Conservation (phyloP, 2,329 filamentous ascomycete genomes). For the Cordyceps tenuipes region DNA sequence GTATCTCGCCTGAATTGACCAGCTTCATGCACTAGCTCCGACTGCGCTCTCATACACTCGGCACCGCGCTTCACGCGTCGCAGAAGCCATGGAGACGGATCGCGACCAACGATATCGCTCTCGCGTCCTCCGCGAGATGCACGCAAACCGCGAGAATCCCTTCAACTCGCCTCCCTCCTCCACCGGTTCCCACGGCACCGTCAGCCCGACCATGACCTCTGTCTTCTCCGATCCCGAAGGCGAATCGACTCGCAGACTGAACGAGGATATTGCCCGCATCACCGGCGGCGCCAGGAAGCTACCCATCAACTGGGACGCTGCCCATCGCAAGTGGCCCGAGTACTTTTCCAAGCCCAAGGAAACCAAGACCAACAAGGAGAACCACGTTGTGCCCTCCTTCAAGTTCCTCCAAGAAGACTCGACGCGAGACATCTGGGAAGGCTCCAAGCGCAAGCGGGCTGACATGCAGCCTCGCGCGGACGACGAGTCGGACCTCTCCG, state of each 20-base stretch:
- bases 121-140: constrained; percentile 44
- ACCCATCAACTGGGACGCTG: constrained; percentile 36
- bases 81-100: constrained; percentile 34
- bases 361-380: constrained; percentile 37
- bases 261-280: constrained; percentile 39
- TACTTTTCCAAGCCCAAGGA: constrained; percentile 36
- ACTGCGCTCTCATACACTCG: background rate
- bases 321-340: constrained; percentile 45
- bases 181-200: constrained; percentile 48
- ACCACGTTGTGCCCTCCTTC: constrained; percentile 28
- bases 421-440: constrained; percentile 32
- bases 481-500: constrained; percentile 42
- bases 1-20: constrained; percentile 1
- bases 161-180: constrained; percentile 52
- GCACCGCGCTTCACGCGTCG: constrained; percentile 18
- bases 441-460: constrained; percentile 33
- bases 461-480: constrained; percentile 49
- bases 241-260: constrained; percentile 44
- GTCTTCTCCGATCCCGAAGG: constrained; percentile 45
- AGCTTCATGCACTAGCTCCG: constrained; percentile 4
- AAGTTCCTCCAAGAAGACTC: constrained; percentile 32
- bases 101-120: constrained; percentile 35
- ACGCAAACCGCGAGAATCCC: constrained; percentile 44
- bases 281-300: constrained; percentile 31
- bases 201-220: constrained; percentile 45